Evolutionary conservation across 768 basidiomycete genomes (phyloP), one percentile per base, ranked within the genome.

Genomic region (Flagelloscypha sp.): DNA sequence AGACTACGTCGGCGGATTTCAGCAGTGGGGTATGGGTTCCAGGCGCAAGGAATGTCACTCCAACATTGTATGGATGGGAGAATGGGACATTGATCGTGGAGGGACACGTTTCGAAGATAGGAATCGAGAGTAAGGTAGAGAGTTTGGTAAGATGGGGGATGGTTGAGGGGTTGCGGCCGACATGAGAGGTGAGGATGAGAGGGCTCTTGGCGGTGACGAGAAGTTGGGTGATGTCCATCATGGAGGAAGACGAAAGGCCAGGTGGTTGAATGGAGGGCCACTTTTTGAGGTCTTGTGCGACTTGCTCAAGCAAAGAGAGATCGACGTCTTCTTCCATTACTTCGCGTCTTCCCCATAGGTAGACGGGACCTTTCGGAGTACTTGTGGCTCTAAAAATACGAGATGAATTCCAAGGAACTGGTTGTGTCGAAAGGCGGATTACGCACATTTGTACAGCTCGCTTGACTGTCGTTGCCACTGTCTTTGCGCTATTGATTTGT

Each of bases 311-410:
- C 2, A 54, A 38, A 4, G 54, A 42, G 4, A 57, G 41, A 15
- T 71, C 62, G 1, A 82, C 52, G 47, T 79, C 73, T 49, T 80
- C 68, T 45, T 84, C 81, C 63, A 76, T 75, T 1, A 69, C 65
- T 48, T 84, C 83, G n/a, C 83, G 66, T 11, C 78, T 65, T 9
- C 70, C 79, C 76, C 79, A 84, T 6, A 83, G 61, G 50, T 85
- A 84, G 1, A 80, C 79, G 0, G 83, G 83, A 0, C 83, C 81
- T 48, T 71, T 76, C 0, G 83, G 83, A 19, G 75, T 70, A 35
- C 77, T 80, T n/a, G 56, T 72, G 4, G 82, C 79, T n/a, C n/a
- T n/a, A n/a, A n/a, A n/a, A n/a, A n/a, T n/a, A n/a, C n/a, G n/a
- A n/a, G n/a, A n/a, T n/a, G n/a, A n/a, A n/a, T n/a, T n/a, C n/a